Evolutionary conservation across 805 yeast genomes (phyloP), one percentile per base, ranked within the genome.

Genomic region (Clavispora asparagi): DNA sequence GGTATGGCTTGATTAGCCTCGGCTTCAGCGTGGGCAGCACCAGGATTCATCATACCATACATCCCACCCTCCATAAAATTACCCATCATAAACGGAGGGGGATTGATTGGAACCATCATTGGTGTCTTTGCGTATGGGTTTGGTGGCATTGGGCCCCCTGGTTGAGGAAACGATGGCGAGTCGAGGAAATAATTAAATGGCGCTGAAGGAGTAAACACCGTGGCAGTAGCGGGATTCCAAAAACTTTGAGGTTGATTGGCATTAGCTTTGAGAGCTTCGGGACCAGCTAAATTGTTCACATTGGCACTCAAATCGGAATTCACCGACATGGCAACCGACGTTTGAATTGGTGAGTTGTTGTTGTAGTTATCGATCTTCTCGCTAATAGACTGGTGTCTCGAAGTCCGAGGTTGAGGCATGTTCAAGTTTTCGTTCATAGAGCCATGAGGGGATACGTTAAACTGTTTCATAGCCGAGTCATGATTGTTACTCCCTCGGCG

Each of bases 181-280:
- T 63, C 73, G 50, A 60, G 63, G 39, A 67, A 62, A 47, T 68
- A 63, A 40, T 55, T 59, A 42, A 53, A 55, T 14, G 56, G 39
- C 23, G 48, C 55, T 4, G 50, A 55, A 19, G 87, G 87, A 12
- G 78, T 77, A 58, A 82, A 82, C 1, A 83, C 66, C 9, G 81
- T 64, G 4, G 85, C 82, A 16, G 82, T 67, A 7, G 84, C 85
- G 0, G 86, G 85, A 59, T 81, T 81, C 87, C 87, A 83, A 53
- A 80, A 78, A 55, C 68, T 76, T 35, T 59, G 70, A 2, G 39
- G 41, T n/a, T 40, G 47, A 13, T 19, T 17, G 8, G 42, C 27
- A 8, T 17, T 23, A 4, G 28, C 39, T 7, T 30, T 40, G 16
- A 40, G 25, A 8, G 35, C 47, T 10, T 48, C 47, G 6, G 52